Evolutionary conservation across 495 filamentous ascomycete species (phyloP), one percentile per base, ranked within the genome.

Genomic region (Lepidopterella palustris): DNA sequence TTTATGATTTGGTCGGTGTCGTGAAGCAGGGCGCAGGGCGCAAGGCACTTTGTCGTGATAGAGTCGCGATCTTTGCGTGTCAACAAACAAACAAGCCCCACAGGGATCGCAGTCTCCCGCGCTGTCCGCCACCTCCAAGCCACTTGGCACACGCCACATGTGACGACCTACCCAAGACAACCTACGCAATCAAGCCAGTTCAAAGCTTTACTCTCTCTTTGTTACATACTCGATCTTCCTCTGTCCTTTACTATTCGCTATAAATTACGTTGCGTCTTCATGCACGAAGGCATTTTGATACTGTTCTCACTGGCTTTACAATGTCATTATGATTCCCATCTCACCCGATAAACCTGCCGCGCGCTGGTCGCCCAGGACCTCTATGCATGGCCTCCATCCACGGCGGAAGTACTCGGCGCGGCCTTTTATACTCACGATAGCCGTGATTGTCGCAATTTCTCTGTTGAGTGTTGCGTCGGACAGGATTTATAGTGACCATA

Each of bases 391-490:
- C 42, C 40, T 23, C 23, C 55, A 58, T 25, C 50, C 25, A 55
- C 62, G 59, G 13, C 64, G 49, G 25, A 56, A 56, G 35, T 68
- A 64, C 57, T 72, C 70, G 25, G 68, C 68, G 53, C 60, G 71
- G 35, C 69, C 72, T 25, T 74, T 74, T 57, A 68, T 64, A 40
- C 61, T 73, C 35, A 72, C 70, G 9, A 55, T 74, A 4, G 40
- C 68, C 39, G 62, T 67, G 35, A 60, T 65, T 23, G 27, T 57
- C 18, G 55, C 55, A 29, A 42, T 73, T 20, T 45, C 59, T 39
- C 24, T 64, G 45, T 61, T 65, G 18, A 55, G 57, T 39, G 6
- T 65, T 57, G 55, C 32, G 20, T 8, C 45, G 32, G 50, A 53
- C n/a, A n/a, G n/a, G n/a, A n/a, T n/a, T 13, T n/a, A 20, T 10